Conservation (phyloP, 2,329 filamentous ascomycete genomes). For the Penicillium oxalicum region DNA sequence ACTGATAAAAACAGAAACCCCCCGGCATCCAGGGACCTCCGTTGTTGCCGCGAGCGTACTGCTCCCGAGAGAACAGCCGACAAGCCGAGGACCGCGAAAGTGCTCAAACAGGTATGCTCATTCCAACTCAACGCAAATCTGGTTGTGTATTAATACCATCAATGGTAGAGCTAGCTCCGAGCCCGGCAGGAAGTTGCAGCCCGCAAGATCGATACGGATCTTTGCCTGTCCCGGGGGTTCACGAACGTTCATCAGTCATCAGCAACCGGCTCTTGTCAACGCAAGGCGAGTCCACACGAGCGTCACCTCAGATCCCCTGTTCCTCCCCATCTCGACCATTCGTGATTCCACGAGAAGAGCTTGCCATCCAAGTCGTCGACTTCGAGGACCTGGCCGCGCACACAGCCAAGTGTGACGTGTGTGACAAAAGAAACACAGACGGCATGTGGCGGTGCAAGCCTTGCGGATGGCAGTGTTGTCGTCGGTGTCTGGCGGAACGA, state of each 20-base stretch:
- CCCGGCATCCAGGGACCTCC: too few species aligned
- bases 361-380: constrained; percentile 1
- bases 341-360: background rate
- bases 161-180: too few species aligned
- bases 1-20: background rate
- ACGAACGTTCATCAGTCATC: too few species aligned
- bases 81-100: too few species aligned
- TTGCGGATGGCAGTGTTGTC: constrained; percentile 14
- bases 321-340: background rate
- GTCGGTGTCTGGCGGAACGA: constrained; percentile 5
- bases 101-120: background rate
- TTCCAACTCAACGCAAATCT: background rate
- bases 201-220: too few species aligned
- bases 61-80: too few species aligned
- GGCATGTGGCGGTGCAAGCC: constrained; percentile 11
- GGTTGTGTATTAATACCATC: too few species aligned
- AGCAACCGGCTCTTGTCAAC: too few species aligned
- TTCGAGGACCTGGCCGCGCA: constrained; percentile 13
- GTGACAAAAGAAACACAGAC: constrained; percentile 11
- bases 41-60: too few species aligned
- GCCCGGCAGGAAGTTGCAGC: too few species aligned
- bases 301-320: background rate
- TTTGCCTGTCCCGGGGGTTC: too few species aligned
- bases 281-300: too few species aligned
- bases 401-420: constrained; percentile 13